Evolutionary conservation across 768 basidiomycete genomes (phyloP), one percentile per base, ranked within the genome.

Genomic region (Gloeopeniophorella convolvens): DNA sequence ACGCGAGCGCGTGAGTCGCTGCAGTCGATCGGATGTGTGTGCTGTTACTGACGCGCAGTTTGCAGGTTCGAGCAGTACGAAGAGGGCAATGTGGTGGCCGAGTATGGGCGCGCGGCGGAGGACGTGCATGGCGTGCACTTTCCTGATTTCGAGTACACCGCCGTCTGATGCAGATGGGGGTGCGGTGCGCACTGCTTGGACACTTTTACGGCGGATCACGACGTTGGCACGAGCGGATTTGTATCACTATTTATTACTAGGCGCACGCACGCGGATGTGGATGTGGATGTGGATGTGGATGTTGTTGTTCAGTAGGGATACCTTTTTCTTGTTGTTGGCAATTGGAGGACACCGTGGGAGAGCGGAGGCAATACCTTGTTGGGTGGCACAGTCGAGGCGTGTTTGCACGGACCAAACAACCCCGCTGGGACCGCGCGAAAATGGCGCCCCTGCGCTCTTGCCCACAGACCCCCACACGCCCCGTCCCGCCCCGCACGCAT

Each of bases 1-100:
- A 99, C 66, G 88, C 95, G 5, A 92, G 89, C 80, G 87, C 87
- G 86, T 89, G 64, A 66, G 87, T 79, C n/a, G n/a, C n/a, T n/a
- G n/a, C n/a, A n/a, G n/a, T n/a, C n/a, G n/a, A n/a, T n/a, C n/a
- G n/a, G n/a, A n/a, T n/a, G n/a, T n/a, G n/a, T n/a, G n/a, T n/a
- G n/a, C n/a, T n/a, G n/a, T n/a, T n/a, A 21, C 33, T 48, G 28
- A 58, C 23, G 28, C n/a, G 12, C 13, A 42, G 9, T 33, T 21
- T 27, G 9, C 58, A 89, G 86, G 18, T 90, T 89, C 57, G 88
- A 89, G 59, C 72, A 70, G 40, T 89, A 89, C 59, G 83, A 86
- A 1, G 88, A 89, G 62, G 86, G 85, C 58, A 78, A 84, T 60
- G 81, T 70, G 0, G 68, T 78, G 1, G 62, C 74, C 35, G 60